Conservation (phyloP, 75 land plant species). For the Pinus albicaulis region DNA sequence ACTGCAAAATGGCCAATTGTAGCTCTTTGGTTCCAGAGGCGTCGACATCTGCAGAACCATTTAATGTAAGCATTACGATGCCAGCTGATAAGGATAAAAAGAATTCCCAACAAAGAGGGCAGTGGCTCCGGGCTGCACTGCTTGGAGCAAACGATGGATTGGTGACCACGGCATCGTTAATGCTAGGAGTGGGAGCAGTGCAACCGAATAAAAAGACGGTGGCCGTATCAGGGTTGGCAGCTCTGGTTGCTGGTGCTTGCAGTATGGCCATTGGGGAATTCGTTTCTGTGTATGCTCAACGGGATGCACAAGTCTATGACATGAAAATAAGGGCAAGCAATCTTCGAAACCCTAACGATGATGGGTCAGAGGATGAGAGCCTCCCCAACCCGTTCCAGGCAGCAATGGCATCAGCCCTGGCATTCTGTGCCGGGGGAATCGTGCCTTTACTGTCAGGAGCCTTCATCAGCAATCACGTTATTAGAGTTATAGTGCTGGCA, state of each 20-base stretch:
- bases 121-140: slow-evolving; percentile 58
- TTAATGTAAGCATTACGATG: too few relatives aligned
- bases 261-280: slow-evolving; percentile 96
- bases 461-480: slow-evolving; percentile 18
- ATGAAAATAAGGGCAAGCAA: neutral
- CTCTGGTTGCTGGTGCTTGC: slow-evolving; percentile 84
- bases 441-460: slow-evolving; percentile 46
- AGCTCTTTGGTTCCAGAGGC: too few relatives aligned
- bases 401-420: slow-evolving; percentile 50
- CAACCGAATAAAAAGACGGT: slow-evolving; percentile 20
- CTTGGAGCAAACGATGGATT: slow-evolving; percentile 91
- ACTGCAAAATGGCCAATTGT: too few relatives aligned
- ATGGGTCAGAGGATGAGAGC: neutral
- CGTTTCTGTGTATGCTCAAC: slow-evolving; percentile 83
- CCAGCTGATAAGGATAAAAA: neutral
- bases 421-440: slow-evolving; percentile 43
- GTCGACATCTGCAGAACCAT: too few relatives aligned
- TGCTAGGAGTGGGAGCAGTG: slow-evolving; percentile 73
- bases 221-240: slow-evolving; percentile 75
- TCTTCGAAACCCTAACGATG: too few relatives aligned
- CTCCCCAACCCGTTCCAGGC: slow-evolving; percentile 42
- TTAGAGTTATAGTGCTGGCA: slow-evolving; percentile 28
- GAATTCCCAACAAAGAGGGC: slow-evolving; percentile 63
- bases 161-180: slow-evolving; percentile 73
- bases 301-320: slow-evolving; percentile 53